Base-by-base conservation (phyloP, 495 filamentous ascomycete species). In the Penicillium tannophilum region DNA sequence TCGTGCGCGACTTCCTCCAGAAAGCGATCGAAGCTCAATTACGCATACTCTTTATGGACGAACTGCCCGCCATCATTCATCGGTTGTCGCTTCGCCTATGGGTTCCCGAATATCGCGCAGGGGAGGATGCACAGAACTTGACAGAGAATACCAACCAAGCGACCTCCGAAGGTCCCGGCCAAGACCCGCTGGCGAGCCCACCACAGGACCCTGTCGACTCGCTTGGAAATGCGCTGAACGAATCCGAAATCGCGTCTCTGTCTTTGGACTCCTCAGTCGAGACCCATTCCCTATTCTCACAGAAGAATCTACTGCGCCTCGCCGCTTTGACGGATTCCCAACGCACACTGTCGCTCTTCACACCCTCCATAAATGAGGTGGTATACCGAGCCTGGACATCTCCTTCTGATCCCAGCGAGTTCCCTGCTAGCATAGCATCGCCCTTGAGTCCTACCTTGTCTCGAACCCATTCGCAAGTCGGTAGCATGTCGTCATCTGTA, bases 1-100 rank as follows among this genome's bases (percentile, higher is more conserved):
- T 98, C 64, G 93, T 98, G 54, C 87, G 93, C 55, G 93, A 98
- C 68, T 98, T 97, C 72, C 79, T 98, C 47, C 94, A 98, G 67
- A 92, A 90, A 66, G 95, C 93, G 56, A 98, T 98, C 65, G 94
- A 98, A 74, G 87, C 82, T n/a, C 94, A 98, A 70, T 76, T 98
- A 35, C 84, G 94, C 42, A 88, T 90, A 48, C 68, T 98, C 64
- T 92, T 98, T 70, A 97, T 98, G 91, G 94, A 98, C 59, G 94
- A 98, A 71, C 78, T 98, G 14, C 94, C 94, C 6, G 91, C 93
- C 9, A 97, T 97, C 39, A 94, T 98, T 44, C 94, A 98, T 69
- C 86, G 92, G 56, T 79, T 98, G 42, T 98, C 94, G 0, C 80
- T 97, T 58, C 85, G 90, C 46, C 68, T 98, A 43, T 97, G 91